Evolutionary conservation across 768 basidiomycete species (phyloP).

Genomic region (Boletales sp.): DNA sequence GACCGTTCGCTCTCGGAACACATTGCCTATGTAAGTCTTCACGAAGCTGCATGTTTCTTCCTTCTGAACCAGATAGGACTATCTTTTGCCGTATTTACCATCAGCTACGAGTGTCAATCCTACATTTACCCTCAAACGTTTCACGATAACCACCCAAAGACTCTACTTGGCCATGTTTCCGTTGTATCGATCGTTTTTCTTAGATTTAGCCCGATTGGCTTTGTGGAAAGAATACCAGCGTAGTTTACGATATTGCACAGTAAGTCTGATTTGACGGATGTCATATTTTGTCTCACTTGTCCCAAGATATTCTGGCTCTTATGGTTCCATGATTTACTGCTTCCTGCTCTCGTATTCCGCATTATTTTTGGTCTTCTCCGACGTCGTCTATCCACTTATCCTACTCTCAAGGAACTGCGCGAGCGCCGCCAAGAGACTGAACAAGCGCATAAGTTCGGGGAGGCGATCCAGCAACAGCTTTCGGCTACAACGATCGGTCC

Average conservation of each 20-base stretch:
- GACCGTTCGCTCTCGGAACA: slow-evolving; percentile 25
- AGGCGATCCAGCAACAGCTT: slow-evolving; percentile 45
- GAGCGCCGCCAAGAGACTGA: slow-evolving; percentile 47
- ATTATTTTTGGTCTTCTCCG: slow-evolving; percentile 47
- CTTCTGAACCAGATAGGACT: slow-evolving; percentile 27
- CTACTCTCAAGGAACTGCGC: slow-evolving; percentile 50
- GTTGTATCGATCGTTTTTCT: slow-evolving; percentile 44
- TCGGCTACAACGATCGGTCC: slow-evolving; percentile 45
- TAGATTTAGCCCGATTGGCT: slow-evolving; percentile 40
- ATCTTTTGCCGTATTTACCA: slow-evolving; percentile 48
- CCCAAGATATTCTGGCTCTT: slow-evolving; percentile 57
- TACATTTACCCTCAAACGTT: slow-evolving; percentile 51
- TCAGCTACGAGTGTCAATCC: slow-evolving; percentile 36
- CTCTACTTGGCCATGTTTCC: slow-evolving; percentile 53
- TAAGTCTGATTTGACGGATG: slow-evolving; percentile 31
- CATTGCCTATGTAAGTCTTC: slow-evolving; percentile 23
- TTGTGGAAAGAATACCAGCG: slow-evolving; percentile 50
- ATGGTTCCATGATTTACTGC: slow-evolving; percentile 58
- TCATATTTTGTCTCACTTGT: slow-evolving; percentile 1
- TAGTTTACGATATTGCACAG: slow-evolving; percentile 50
- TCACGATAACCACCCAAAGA: slow-evolving; percentile 50
- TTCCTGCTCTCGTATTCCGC: slow-evolving; percentile 47
- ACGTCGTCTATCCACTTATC: slow-evolving; percentile 50
- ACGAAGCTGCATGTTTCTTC: slow-evolving; percentile 1
- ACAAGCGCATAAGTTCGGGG: slow-evolving; percentile 50